A percentile compares a stretch with the other conserved stretches of the same genome.
Evolutionary conservation across 352 stramenopile species (phyloP).

Genomic region (Phytopythium litorale): DNA sequence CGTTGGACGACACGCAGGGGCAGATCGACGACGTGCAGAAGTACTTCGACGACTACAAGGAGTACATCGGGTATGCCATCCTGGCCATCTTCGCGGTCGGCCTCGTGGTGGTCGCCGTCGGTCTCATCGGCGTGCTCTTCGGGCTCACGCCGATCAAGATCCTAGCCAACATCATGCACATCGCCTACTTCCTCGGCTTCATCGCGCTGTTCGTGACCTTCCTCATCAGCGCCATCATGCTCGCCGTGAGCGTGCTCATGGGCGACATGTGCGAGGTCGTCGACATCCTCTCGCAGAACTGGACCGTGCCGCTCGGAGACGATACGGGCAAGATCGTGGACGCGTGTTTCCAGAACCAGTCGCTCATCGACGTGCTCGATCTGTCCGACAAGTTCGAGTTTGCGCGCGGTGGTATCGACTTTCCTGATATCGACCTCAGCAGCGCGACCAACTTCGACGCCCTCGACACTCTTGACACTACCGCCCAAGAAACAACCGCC

Average conservation of each 20-base stretch:
- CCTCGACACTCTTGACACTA: conserved; percentile 17
- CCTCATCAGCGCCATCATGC: conserved; percentile 47
- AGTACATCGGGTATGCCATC: conserved; percentile 32
- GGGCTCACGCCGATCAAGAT: conserved; percentile 55
- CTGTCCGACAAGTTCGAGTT: conserved; percentile 51
- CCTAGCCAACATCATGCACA: conserved; percentile 67
- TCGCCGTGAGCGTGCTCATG: conserved; percentile 52
- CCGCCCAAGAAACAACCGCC: neutral
- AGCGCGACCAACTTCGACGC: conserved; percentile 42
- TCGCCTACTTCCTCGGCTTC: conserved; percentile 69
- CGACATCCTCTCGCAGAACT: conserved; percentile 41
- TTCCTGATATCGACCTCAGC: conserved; percentile 31
- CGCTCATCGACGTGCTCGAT: conserved; percentile 58
- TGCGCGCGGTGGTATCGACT: conserved; percentile 47
- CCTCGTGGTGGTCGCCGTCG: conserved; percentile 44
- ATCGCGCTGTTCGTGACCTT: conserved; percentile 62
- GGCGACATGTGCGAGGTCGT: conserved; percentile 61
- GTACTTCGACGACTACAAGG: conserved; percentile 41
- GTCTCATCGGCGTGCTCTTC: conserved; percentile 64
- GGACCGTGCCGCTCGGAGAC: conserved; percentile 45
- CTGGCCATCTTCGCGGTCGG: conserved; percentile 54
- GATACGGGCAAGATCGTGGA: conserved; percentile 44
- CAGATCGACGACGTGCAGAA: conserved; percentile 28
- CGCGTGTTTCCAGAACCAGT: conserved; percentile 60
- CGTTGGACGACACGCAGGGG: conserved; percentile 23